A percentile compares a stretch with the other conserved stretches of the same genome.
phyloP scores from a whole-genome alignment of 2,329 filamentous ascomycete species.

The Cephalotrichum gorgonifer region DNA sequence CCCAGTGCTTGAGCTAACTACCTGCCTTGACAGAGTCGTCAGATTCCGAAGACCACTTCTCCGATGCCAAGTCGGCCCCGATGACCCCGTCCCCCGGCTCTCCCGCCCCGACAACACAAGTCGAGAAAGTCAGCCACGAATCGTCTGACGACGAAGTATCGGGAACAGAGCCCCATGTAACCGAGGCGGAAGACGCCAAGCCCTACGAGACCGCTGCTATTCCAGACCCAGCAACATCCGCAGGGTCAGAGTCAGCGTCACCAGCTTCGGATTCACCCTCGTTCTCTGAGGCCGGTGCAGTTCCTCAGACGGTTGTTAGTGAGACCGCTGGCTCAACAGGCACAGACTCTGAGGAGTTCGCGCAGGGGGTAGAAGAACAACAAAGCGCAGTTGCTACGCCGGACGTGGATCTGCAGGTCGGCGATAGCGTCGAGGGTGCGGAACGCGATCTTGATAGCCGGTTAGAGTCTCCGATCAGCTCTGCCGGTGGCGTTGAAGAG shows the following conservation, averaged over 20 bases:
- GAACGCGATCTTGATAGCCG: not conserved
- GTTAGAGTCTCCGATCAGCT: not conserved
- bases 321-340: constrained; percentile 35
- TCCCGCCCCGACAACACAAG: constrained; percentile 46
- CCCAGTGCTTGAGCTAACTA: constrained; percentile 12
- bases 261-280: not conserved
- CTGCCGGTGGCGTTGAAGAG: not conserved
- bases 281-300: constrained; percentile 10
- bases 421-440: constrained; percentile 25
- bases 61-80: constrained; percentile 49
- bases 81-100: constrained; percentile 31
- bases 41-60: constrained; percentile 61
- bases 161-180: constrained; percentile 46
- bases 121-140: constrained; percentile 46
- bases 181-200: constrained; percentile 44
- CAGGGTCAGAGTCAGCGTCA: not conserved
- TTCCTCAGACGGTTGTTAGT: constrained; percentile 43
- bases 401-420: constrained; percentile 37
- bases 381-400: constrained; percentile 36
- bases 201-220: constrained; percentile 50
- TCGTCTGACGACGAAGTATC: constrained; percentile 50
- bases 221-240: not conserved
- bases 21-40: constrained; percentile 31
- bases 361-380: not conserved
- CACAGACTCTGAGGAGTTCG: constrained; percentile 16